These are phyloP conservation scores for Amanita phalloides DNA, from an alignment of 768 basidiomycete genomes.

Conservation along the genomic window DNA sequence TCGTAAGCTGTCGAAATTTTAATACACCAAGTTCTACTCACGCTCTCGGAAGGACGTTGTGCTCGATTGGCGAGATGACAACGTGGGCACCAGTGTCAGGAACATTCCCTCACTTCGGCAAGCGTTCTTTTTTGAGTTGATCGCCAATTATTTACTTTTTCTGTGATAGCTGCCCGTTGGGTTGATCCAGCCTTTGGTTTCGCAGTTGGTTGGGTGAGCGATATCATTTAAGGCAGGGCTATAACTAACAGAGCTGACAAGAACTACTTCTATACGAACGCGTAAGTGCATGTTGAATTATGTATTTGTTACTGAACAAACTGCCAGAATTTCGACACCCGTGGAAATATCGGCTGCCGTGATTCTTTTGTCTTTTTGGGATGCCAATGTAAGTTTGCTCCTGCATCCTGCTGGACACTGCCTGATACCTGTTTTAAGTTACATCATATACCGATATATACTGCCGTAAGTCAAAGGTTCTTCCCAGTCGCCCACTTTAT, in stretches of 20 bases:
- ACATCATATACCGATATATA: conserved; percentile 44
- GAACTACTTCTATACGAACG: conserved; percentile 35
- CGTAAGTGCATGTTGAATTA: conserved; percentile 12
- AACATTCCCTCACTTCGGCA: conserved; percentile 65
- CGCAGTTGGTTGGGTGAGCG: conserved; percentile 42
- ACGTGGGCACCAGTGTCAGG: conserved; percentile 71
- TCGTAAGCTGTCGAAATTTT: conserved; percentile 26
- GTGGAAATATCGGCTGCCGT: conserved; percentile 70
- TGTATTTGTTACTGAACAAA: neutral
- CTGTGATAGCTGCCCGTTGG: conserved; percentile 35
- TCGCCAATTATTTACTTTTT: neutral
- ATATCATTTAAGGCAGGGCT: neutral
- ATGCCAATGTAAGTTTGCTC: conserved; percentile 33
- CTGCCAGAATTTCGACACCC: conserved; percentile 45
- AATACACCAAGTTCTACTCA: neutral
- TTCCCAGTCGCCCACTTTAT: neutral
- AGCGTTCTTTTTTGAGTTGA: conserved; percentile 4
- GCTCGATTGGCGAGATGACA: conserved; percentile 72
- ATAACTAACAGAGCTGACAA: conserved; percentile 7
- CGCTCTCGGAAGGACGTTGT: conserved; percentile 33
- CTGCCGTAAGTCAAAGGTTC: conserved; percentile 21
- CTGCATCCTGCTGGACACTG: neutral
- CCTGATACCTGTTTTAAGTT: conserved; percentile 17
- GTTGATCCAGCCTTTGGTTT: conserved; percentile 51
- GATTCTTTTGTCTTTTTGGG: conserved; percentile 67